Evolutionary conservation across 2,329 filamentous ascomycete genomes (phyloP).

Genomic region (Chaetomiaceae sp.): DNA sequence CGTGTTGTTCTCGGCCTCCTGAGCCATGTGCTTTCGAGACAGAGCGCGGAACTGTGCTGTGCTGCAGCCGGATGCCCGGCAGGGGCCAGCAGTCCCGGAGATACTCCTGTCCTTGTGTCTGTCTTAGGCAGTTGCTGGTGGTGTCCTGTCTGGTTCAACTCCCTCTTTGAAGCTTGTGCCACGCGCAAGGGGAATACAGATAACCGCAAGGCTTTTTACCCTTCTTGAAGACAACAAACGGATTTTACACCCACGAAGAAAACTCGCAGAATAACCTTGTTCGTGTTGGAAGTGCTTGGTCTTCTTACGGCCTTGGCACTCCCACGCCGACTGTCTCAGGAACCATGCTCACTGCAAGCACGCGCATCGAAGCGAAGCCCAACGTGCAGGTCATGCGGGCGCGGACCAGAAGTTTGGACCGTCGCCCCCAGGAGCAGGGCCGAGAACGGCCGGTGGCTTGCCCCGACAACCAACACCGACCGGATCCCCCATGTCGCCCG

Average conservation of each 20-base stretch:
- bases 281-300: background rate
- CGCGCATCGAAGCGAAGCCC: constrained; percentile 22
- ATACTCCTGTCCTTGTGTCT: background rate
- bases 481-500: too few species aligned
- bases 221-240: background rate
- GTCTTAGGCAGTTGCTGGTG: background rate
- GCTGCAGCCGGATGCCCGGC: background rate
- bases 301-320: background rate
- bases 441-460: constrained; percentile 11
- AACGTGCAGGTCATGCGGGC: constrained; percentile 18
- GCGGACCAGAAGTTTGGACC: constrained; percentile 7
- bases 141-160: background rate
- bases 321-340: constrained; percentile 18
- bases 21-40: background rate
- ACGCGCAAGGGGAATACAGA: too few species aligned
- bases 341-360: constrained; percentile 16
- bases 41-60: background rate
- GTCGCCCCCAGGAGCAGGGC: constrained; percentile 1
- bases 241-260: background rate
- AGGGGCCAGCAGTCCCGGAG: background rate
- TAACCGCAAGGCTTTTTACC: too few species aligned
- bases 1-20: background rate
- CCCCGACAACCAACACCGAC: too few species aligned
- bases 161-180: background rate
- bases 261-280: background rate